A percentile compares a stretch with the other conserved stretches of the same genome.
These are phyloP conservation scores for Harringtonia lauricola DNA, from an alignment of 2,329 filamentous ascomycete species.

Conservation along the genomic window DNA sequence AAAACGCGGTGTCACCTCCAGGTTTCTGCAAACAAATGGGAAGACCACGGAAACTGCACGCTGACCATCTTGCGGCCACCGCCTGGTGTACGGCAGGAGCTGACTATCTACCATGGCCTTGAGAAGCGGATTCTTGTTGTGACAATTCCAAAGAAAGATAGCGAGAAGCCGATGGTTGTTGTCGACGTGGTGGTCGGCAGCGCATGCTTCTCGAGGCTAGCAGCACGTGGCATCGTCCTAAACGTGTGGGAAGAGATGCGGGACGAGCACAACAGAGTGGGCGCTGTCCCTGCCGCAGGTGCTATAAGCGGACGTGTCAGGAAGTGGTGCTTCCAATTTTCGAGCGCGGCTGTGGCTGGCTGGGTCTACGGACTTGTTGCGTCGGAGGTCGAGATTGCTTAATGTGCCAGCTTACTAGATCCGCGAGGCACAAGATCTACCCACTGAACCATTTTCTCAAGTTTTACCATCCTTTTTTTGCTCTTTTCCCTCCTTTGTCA, in stretches of 20 bases:
- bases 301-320: slow-evolving; percentile 42
- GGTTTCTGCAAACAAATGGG: slow-evolving; percentile 70
- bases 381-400: slow-evolving; percentile 32
- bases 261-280: slow-evolving; percentile 46
- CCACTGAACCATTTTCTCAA: no score
- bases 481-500: no score
- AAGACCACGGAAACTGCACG: slow-evolving; percentile 76
- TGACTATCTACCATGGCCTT: slow-evolving; percentile 50
- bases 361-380: slow-evolving; percentile 47
- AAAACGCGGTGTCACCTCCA: slow-evolving; percentile 81
- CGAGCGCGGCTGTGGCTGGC: slow-evolving; percentile 37
- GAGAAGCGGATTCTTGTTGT: slow-evolving; percentile 81
- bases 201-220: slow-evolving; percentile 74
- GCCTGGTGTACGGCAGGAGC: slow-evolving; percentile 45
- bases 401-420: no score
- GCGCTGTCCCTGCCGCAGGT: slow-evolving; percentile 38
- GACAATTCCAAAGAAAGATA: slow-evolving; percentile 53
- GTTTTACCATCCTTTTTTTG: no score
- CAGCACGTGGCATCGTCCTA: slow-evolving; percentile 75
- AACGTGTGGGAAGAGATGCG: slow-evolving; percentile 76
- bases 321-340: slow-evolving; percentile 55
- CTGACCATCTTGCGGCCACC: slow-evolving; percentile 74
- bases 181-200: slow-evolving; percentile 79
- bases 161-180: slow-evolving; percentile 47
- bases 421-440: no score